These are phyloP conservation scores for Alliaria petiolata DNA, from an alignment of 345 rosid genomes.

Conservation along the genomic window DNA sequence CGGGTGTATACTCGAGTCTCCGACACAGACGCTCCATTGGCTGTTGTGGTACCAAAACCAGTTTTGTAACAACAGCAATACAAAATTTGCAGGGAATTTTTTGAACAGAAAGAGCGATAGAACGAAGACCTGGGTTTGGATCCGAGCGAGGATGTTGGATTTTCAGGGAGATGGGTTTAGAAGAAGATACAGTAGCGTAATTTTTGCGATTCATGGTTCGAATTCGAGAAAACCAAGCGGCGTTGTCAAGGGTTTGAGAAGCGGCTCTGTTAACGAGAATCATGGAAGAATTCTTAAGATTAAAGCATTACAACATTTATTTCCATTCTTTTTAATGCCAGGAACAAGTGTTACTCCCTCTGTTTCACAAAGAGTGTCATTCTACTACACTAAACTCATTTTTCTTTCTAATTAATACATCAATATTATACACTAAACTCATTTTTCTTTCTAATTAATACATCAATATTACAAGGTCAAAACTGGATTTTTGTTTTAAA, in stretches of 20 bases:
- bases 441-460: too few species aligned
- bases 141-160: slow-evolving; percentile 2
- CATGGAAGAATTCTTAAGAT: background rate
- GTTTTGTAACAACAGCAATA: background rate
- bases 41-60: slow-evolving; percentile 15
- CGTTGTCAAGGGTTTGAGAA: slow-evolving; percentile 1
- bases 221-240: background rate
- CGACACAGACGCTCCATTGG: slow-evolving; percentile 22
- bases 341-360: too few species aligned
- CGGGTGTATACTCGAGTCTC: slow-evolving; percentile 53
- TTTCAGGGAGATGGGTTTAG: slow-evolving; percentile 4
- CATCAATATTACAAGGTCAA: too few species aligned
- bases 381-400: too few species aligned
- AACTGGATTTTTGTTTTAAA: too few species aligned
- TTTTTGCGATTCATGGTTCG: slow-evolving; percentile 12
- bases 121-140: slow-evolving; percentile 10
- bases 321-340: too few species aligned
- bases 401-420: too few species aligned
- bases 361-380: too few species aligned
- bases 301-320: too few species aligned
- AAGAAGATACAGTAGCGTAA: background rate
- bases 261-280: slow-evolving; percentile 5
- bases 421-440: too few species aligned
- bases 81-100: background rate
- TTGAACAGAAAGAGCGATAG: background rate